phyloP scores from a whole-genome alignment of 2,329 filamentous ascomycete genomes.

The Purpureocillium takamizusanense region DNA sequence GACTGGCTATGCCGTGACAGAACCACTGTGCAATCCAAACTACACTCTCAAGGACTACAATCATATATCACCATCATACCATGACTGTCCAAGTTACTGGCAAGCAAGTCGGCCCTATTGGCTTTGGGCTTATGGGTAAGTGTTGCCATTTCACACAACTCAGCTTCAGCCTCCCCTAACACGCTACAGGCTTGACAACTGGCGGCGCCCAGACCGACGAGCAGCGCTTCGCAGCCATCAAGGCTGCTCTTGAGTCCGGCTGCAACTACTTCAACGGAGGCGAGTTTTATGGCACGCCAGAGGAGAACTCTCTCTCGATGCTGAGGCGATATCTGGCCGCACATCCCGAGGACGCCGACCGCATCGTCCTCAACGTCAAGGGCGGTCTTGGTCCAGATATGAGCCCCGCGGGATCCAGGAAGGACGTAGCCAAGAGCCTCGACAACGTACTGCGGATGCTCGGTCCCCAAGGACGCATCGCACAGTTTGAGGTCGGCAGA shows the following conservation, averaged over 20 bases:
- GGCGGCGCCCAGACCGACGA: background rate
- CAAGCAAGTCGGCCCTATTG: conserved; percentile 38
- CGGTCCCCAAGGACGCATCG: conserved; percentile 48
- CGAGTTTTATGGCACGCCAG: conserved; percentile 54
- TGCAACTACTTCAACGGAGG: conserved; percentile 52
- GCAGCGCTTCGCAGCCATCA: conserved; percentile 37
- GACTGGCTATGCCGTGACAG: too few relatives aligned
- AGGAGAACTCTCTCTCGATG: conserved; percentile 49
- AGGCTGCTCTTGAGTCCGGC: conserved; percentile 36
- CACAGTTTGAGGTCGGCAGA: conserved; percentile 51
- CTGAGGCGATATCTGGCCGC: conserved; percentile 53
- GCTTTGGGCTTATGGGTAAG: conserved; percentile 47
- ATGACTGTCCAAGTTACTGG: conserved; percentile 21
- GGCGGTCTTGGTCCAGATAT: conserved; percentile 32
- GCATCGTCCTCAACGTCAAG: conserved; percentile 55
- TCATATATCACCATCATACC: background rate
- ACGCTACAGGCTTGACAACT: background rate
- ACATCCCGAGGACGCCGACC: conserved; percentile 54
- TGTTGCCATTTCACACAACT: conserved; percentile 5
- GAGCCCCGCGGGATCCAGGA: conserved; percentile 40
- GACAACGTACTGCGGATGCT: conserved; percentile 44
- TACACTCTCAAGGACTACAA: too few relatives aligned
- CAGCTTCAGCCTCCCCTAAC: too few relatives aligned
- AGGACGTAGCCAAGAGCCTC: conserved; percentile 45
- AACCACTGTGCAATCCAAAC: too few relatives aligned